Conservation (phyloP, 352 stramenopile genomes). For the Aphanomyces stellatus region DNA sequence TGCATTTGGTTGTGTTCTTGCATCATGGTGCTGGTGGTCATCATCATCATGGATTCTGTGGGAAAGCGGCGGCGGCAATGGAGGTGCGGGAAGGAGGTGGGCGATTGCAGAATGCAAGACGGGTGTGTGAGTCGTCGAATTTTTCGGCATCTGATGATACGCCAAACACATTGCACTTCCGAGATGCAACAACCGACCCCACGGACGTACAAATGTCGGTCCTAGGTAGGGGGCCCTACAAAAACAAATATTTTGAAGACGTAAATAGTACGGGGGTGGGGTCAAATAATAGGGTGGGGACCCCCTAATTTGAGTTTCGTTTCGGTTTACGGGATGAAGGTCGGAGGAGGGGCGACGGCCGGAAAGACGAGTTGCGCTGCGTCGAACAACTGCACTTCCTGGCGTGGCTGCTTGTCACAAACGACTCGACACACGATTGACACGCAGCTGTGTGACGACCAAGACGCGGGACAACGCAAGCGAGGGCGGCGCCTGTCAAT, state of each 20-base stretch:
- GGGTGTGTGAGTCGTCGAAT: neutral
- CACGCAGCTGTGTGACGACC: too few species aligned
- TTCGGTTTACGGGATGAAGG: neutral
- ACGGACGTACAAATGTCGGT: neutral
- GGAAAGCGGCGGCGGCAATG: too few species aligned
- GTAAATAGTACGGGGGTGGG: too few species aligned
- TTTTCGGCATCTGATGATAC: neutral
- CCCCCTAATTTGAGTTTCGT: neutral
- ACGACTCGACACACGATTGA: too few species aligned
- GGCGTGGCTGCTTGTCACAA: neutral
- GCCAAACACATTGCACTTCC: neutral
- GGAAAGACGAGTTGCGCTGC: neutral
- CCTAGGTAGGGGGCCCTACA: neutral
- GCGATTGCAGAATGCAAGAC: neutral
- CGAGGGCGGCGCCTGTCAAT: too few species aligned
- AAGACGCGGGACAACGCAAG: too few species aligned
- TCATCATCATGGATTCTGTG: too few species aligned
- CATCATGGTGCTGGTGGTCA: neutral
- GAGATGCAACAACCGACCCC: neutral
- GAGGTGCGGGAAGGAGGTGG: neutral
- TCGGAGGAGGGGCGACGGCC: too few species aligned
- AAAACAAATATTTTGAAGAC: too few species aligned
- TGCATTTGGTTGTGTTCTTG: neutral
- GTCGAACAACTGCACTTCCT: neutral
- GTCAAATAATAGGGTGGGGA: too few species aligned